Conservation (phyloP, 495 filamentous ascomycete species). For the Chaetomium cochliodes region DNA sequence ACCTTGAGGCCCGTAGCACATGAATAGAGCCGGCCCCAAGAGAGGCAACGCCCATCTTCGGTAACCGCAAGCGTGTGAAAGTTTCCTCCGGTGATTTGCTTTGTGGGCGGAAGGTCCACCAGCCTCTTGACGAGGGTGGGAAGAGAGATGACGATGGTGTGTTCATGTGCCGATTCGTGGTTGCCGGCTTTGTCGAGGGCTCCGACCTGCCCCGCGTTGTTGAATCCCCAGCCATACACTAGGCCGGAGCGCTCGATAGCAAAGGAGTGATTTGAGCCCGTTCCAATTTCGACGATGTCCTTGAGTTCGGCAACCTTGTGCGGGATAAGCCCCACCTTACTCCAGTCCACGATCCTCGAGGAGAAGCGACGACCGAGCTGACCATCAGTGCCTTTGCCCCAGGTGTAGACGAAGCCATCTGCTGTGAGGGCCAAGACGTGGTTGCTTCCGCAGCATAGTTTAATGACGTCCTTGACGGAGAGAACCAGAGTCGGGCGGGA, state of each 20-base stretch:
- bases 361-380: constrained; percentile 57
- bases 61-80: constrained; percentile 59
- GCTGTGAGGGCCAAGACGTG: constrained; percentile 64
- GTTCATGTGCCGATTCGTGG: constrained; percentile 56
- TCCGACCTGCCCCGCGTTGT: constrained; percentile 66
- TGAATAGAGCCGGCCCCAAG: constrained; percentile 22
- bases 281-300: constrained; percentile 52
- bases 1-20: constrained; percentile 55
- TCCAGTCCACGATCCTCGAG: constrained; percentile 58
- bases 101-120: constrained; percentile 4
- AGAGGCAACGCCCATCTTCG: constrained; percentile 8
- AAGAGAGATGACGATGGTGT: constrained; percentile 40
- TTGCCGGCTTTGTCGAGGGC: constrained; percentile 52
- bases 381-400: constrained; percentile 65
- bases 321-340: constrained; percentile 24
- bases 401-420: constrained; percentile 60
- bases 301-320: constrained; percentile 61
- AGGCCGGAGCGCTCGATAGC: constrained; percentile 67
- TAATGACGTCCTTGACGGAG: constrained; percentile 53
- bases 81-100: constrained; percentile 48
- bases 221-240: constrained; percentile 80
- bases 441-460: constrained; percentile 61
- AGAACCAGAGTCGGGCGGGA: constrained; percentile 15
- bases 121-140: constrained; percentile 9
- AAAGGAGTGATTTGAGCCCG: constrained; percentile 66